phyloP scores from a whole-genome alignment of 2,329 filamentous ascomycete genomes.

The Xylariaceae sp. region DNA sequence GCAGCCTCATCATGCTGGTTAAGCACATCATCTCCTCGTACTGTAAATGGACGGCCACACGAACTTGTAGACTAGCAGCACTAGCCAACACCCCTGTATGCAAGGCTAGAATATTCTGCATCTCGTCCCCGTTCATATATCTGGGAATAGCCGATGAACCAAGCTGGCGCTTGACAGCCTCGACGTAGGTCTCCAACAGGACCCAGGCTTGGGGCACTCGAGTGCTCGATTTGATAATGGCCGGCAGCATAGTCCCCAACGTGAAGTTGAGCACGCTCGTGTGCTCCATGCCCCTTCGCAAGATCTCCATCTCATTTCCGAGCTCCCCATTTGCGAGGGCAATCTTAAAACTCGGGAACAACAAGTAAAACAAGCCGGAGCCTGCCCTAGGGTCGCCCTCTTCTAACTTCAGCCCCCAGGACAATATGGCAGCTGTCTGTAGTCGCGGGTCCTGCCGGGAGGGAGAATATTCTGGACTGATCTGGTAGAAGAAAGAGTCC shows the following conservation, averaged over 20 bases:
- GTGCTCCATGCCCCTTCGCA: conserved; percentile 46
- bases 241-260: conserved; percentile 48
- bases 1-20: conserved; percentile 18
- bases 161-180: conserved; percentile 37
- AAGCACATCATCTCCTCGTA: conserved; percentile 23
- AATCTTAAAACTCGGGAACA: conserved; percentile 53
- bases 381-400: conserved; percentile 45
- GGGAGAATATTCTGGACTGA: conserved; percentile 51
- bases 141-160: conserved; percentile 31
- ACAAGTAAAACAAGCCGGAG: conserved; percentile 50
- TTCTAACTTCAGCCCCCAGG: conserved; percentile 49
- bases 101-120: conserved; percentile 31
- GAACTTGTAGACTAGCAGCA: conserved; percentile 23
- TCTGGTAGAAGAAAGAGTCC: conserved; percentile 52
- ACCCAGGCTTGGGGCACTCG: conserved; percentile 37
- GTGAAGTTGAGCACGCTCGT: conserved; percentile 42
- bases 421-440: conserved; percentile 49
- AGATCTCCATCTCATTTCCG: conserved; percentile 40
- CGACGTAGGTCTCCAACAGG: conserved; percentile 46
- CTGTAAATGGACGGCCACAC: conserved; percentile 17
- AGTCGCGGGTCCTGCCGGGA: conserved; percentile 50
- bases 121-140: conserved; percentile 33
- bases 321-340: conserved; percentile 46
- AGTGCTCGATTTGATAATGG: conserved; percentile 39
- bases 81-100: conserved; percentile 29